Percentiles rank a stretch among this genome's conserved stretches.
phyloP scores from a whole-genome alignment of 768 basidiomycete species.

The Boletellus emodensis region DNA sequence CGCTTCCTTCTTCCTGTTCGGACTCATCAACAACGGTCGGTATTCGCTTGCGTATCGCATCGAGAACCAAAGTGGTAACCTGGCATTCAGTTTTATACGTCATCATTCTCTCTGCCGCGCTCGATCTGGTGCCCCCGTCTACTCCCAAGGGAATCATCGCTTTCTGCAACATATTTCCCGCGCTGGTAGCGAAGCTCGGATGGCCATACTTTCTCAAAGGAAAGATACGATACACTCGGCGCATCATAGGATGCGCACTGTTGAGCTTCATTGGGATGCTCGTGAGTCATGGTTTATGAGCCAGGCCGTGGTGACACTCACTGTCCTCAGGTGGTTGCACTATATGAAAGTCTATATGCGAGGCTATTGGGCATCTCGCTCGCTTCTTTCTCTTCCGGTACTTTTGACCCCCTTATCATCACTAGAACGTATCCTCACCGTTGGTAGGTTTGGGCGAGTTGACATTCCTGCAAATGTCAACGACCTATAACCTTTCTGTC shows the following conservation, averaged over 20 bases:
- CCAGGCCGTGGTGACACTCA: neutral
- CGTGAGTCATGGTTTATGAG: conserved; percentile 42
- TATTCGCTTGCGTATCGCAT: neutral
- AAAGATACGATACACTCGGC: conserved; percentile 71
- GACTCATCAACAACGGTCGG: conserved; percentile 86
- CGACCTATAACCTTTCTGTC: conserved; percentile 68
- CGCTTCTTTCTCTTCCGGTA: conserved; percentile 86
- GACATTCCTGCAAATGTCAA: conserved; percentile 92
- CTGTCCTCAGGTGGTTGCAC: conserved; percentile 64
- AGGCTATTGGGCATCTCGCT: conserved; percentile 77
- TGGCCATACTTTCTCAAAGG: conserved; percentile 94
- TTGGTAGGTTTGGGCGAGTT: conserved; percentile 82
- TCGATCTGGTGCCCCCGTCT: conserved; percentile 87
- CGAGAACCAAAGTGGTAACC: neutral
- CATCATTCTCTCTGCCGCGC: conserved; percentile 91
- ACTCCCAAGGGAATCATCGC: conserved; percentile 94
- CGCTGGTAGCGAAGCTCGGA: conserved; percentile 79
- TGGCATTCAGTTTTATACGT: conserved; percentile 76
- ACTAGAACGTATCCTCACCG: conserved; percentile 2
- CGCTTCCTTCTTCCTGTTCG: conserved; percentile 84
- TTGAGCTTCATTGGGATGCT: conserved; percentile 84
- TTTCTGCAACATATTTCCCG: conserved; percentile 92
- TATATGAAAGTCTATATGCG: conserved; percentile 59
- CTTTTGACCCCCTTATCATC: conserved; percentile 1
- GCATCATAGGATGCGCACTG: conserved; percentile 70